Evolutionary conservation across 805 yeast genomes (phyloP), one percentile per base, ranked within the genome.

Genomic region (Kregervanrija delftensis): DNA sequence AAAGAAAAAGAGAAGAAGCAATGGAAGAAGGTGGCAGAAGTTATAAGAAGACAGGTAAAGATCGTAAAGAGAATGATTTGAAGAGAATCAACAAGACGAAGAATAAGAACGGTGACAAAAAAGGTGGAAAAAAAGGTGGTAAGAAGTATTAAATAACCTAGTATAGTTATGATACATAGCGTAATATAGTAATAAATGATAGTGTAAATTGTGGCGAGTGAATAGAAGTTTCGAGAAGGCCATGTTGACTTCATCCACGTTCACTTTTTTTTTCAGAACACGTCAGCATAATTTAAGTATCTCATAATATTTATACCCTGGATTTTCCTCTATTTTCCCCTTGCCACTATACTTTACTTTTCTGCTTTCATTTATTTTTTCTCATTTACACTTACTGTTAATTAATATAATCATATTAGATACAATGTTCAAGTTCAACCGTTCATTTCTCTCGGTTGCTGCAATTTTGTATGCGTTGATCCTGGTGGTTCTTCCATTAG

Each of bases 21-120:
- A 73, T 73, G 45, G 86, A 83, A 42, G 76, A 71, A 31, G 59
- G 58, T 37, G 65, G 68, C 13, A 76, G 90, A 67, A 65, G 75
- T 33, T 88, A 87, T 62, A 86, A 84, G 61, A 89, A 89, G 70
- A 89, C 96, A 8, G 79, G 81, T 63, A 66, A 58, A 40, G 96
- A 86, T 61, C 77, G 96, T 58, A 59, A 64, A 34, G 64, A 58
- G 9, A 78, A 76, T 55, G 80, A 74, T 56, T 66, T 71, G 44
- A 55, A 50, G 35, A 57, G 66, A 9, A 57, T 56, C 36, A 64
- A 59, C 38, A 67, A 63, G 49, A 66, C 64, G 39, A 48, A 42
- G 8, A 42, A 47, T 5, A 55, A 55, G 35, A 63, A 64, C 49
- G 53, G 52, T 15, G 39, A 37, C 15, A 46, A 44, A 48, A 52